Percentiles rank a stretch among this genome's conserved stretches.
phyloP scores from a whole-genome alignment of 129 eudicot species.

The Escallonia rubra region DNA sequence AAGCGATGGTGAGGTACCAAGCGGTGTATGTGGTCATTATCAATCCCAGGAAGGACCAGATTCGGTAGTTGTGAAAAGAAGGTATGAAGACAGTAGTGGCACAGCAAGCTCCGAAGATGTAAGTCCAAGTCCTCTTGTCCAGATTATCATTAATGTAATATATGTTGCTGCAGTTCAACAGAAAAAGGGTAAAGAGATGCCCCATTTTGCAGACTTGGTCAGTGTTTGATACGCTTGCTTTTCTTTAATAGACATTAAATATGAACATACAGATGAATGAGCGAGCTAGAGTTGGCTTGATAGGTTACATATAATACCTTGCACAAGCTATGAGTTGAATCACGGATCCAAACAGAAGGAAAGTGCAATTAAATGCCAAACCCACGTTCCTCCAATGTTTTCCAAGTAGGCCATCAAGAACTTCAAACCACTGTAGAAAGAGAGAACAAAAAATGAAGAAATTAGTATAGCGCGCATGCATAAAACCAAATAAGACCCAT shows the following conservation, averaged over 20 bases:
- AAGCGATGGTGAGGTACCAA: conserved; percentile 88
- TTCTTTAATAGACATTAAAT: background rate
- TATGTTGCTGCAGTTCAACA: conserved; percentile 56
- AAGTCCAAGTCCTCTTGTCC: conserved; percentile 98
- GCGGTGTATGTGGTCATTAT: conserved; percentile 93
- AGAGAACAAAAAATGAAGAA: background rate
- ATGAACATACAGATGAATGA: background rate
- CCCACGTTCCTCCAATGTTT: conserved; percentile 97
- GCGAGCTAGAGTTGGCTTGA: background rate
- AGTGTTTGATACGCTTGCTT: background rate
- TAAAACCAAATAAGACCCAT: conserved; percentile 11
- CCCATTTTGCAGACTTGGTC: background rate
- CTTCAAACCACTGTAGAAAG: conserved; percentile 78
- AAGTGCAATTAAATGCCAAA: conserved; percentile 88
- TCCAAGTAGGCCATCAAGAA: conserved; percentile 92
- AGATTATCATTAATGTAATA: conserved; percentile 86
- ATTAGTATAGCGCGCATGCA: background rate
- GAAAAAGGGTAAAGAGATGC: background rate
- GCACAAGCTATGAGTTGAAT: conserved; percentile 99
- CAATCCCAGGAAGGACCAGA: conserved; percentile 86
- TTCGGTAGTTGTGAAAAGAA: conserved; percentile 85
- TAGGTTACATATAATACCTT: conserved; percentile 40
- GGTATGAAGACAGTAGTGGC: conserved; percentile 94
- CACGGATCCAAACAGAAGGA: conserved; percentile 89
- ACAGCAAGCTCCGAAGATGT: conserved; percentile 91